Conservation (phyloP, 345 rosid species). For the Hypericum perforatum region DNA sequence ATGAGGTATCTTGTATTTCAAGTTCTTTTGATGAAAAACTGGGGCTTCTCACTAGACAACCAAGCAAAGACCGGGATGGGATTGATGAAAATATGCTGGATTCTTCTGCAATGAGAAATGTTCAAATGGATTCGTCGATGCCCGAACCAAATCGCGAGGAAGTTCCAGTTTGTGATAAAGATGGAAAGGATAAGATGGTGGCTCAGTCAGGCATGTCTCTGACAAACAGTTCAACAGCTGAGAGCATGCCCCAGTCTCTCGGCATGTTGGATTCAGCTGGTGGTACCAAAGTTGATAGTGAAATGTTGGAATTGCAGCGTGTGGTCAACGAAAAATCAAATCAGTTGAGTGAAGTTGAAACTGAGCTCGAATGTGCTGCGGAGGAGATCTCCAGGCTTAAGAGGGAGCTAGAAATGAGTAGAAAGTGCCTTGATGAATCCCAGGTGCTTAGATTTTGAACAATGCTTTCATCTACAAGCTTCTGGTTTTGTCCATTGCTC, state of each 20-base stretch:
- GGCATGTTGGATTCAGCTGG: conserved; percentile 31
- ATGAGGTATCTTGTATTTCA: conserved; percentile 87
- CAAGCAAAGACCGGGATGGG: conserved; percentile 73
- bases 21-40: conserved; percentile 42
- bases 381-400: conserved; percentile 60
- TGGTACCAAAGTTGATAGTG: conserved; percentile 29
- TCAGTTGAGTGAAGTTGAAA: conserved; percentile 51
- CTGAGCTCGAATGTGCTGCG: conserved; percentile 54
- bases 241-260: conserved; percentile 54
- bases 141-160: conserved; percentile 63
- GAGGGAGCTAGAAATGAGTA: conserved; percentile 64
- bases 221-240: conserved; percentile 81
- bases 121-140: conserved; percentile 79
- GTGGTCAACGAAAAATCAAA: conserved; percentile 53
- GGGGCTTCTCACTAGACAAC: conserved; percentile 47
- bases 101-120: conserved; percentile 58
- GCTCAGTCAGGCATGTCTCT: conserved; percentile 56
- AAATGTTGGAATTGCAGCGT: conserved; percentile 40
- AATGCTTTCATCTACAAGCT: no score
- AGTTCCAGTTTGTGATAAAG: conserved; percentile 37
- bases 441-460: conserved; percentile 42
- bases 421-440: conserved; percentile 85
- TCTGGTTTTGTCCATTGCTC: no score
- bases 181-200: conserved; percentile 49
- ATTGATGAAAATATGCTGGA: conserved; percentile 97